Conservation (phyloP, 345 rosid genomes). For the Populus pruinosa region DNA sequence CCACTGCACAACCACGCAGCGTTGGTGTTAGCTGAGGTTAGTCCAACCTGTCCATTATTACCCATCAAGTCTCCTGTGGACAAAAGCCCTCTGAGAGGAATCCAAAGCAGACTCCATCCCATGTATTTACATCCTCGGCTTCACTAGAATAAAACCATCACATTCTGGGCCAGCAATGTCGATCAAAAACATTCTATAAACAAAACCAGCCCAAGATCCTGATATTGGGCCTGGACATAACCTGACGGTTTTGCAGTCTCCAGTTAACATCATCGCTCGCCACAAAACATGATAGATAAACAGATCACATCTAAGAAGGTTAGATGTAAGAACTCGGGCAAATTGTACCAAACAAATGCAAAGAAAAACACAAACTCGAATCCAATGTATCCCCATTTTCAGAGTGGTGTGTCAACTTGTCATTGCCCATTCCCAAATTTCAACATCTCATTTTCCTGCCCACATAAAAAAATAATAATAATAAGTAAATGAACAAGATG, state of each 20-base stretch:
- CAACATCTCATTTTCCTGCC: background rate
- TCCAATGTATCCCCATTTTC: background rate
- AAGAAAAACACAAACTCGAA: background rate
- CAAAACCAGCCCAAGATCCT: background rate
- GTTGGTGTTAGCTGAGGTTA: background rate
- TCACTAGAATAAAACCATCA: background rate
- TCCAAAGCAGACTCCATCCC: background rate
- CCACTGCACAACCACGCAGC: background rate
- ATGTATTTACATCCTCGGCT: background rate
- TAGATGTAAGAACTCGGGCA: background rate
- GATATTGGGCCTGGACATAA: background rate
- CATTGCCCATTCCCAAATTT: background rate
- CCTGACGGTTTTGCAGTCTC: background rate
- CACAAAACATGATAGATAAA: background rate
- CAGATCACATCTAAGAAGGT: background rate
- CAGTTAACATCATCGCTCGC: no score
- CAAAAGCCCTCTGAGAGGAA: background rate
- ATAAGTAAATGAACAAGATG: background rate
- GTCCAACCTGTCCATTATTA: background rate
- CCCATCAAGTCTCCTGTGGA: background rate
- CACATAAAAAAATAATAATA: background rate
- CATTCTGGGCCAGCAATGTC: background rate
- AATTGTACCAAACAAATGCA: background rate
- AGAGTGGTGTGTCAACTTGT: background rate
- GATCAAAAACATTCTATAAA: background rate